phyloP scores from a whole-genome alignment of 176 grass and related monocot genomes.

The Triticum urartu region DNA sequence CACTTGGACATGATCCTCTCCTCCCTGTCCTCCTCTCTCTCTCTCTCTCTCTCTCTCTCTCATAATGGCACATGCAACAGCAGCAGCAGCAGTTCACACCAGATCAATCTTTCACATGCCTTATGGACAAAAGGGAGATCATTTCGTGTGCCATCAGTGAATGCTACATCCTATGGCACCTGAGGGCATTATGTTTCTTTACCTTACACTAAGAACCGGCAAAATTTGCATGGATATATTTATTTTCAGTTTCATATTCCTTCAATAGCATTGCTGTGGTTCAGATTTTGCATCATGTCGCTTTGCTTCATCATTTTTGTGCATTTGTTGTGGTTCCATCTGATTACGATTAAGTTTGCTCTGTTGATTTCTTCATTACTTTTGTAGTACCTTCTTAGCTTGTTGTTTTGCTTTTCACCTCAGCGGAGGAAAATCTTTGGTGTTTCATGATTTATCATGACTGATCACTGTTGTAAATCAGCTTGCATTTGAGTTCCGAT shows the following conservation, averaged over 20 bases:
- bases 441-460: neutral
- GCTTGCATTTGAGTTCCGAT: neutral
- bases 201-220: neutral
- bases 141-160: conserved; percentile 5
- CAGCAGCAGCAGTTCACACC: neutral
- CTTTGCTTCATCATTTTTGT: neutral
- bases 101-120: neutral
- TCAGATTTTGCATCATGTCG: neutral
- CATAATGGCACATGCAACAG: neutral
- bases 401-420: neutral
- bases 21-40: neutral
- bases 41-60: neutral
- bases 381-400: neutral
- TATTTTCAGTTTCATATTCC: neutral
- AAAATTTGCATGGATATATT: neutral
- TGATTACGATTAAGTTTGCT: neutral
- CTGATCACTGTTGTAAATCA: too few relatives aligned
- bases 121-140: neutral
- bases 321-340: neutral
- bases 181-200: conserved; percentile 8
- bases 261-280: neutral
- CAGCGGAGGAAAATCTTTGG: neutral
- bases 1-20: neutral
- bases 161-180: neutral
- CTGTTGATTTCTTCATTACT: neutral